Conservation (phyloP, 345 rosid genomes). For the Sonneratia caseolaris region DNA sequence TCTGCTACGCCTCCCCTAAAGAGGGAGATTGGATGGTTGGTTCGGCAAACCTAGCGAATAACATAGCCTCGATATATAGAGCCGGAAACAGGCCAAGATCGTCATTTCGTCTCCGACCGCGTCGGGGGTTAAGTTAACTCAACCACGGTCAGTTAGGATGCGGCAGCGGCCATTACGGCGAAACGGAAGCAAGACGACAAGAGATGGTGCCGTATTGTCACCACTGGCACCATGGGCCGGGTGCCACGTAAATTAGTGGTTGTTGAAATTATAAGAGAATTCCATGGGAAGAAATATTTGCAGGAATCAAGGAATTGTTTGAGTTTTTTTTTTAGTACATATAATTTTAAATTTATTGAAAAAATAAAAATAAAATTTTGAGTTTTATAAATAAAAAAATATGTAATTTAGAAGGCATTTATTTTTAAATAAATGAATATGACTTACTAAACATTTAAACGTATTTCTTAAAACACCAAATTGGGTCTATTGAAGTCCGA, state of each 20-base stretch:
- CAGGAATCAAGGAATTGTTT: too few species aligned
- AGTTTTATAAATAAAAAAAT: too few species aligned
- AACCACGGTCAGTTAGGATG: slow-evolving; percentile 20
- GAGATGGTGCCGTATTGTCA: slow-evolving; percentile 13
- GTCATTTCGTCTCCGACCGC: slow-evolving; percentile 11
- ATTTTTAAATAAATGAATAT: too few species aligned
- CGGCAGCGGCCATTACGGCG: slow-evolving; percentile 16
- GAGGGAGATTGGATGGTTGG: slow-evolving; percentile 32
- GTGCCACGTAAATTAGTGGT: slow-evolving; percentile 28
- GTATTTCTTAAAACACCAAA: too few species aligned
- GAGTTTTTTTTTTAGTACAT: too few species aligned
- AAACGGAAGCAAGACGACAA: slow-evolving; percentile 7
- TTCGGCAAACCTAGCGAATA: slow-evolving; percentile 76
- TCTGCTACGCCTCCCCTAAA: not conserved
- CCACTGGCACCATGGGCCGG: slow-evolving; percentile 7
- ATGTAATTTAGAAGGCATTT: too few species aligned
- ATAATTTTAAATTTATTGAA: too few species aligned
- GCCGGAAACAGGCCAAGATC: slow-evolving; percentile 9
- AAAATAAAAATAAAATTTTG: too few species aligned
- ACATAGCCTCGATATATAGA: slow-evolving; percentile 44
- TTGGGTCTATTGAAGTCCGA: too few species aligned
- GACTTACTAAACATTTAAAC: too few species aligned
- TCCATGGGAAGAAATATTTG: too few species aligned
- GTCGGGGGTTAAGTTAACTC: not conserved
- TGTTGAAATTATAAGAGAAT: too few species aligned